Conservation (phyloP, 2,329 filamentous ascomycete species). For the Colletotrichum viniferum region DNA sequence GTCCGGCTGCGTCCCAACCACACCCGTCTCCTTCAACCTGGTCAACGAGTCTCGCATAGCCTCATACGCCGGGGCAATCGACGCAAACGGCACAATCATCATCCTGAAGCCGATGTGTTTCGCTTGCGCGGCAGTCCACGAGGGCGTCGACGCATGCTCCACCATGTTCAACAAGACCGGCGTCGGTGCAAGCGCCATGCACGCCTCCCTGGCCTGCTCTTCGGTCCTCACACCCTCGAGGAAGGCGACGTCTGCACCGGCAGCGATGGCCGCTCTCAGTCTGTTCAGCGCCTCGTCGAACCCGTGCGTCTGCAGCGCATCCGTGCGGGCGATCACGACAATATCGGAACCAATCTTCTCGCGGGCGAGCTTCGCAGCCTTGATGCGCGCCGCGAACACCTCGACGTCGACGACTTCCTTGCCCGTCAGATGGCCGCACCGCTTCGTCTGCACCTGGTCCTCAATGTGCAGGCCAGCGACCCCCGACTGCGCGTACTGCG, state of each 20-base stretch:
- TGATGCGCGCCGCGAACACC: conserved; percentile 59
- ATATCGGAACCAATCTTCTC: conserved; percentile 57
- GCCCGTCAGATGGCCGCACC: conserved; percentile 67
- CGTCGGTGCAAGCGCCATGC: conserved; percentile 51
- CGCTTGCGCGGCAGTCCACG: conserved; percentile 56
- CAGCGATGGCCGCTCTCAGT: conserved; percentile 52
- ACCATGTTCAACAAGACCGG: conserved; percentile 64
- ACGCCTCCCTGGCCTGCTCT: conserved; percentile 52
- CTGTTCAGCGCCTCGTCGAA: conserved; percentile 60
- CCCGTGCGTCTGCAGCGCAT: conserved; percentile 60
- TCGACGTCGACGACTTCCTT: conserved; percentile 62
- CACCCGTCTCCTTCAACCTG: conserved; percentile 40
- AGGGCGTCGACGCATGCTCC: conserved; percentile 58
- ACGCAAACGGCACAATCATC: conserved; percentile 60
- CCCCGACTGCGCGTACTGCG: conserved; percentile 56
- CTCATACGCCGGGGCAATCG: conserved; percentile 50
- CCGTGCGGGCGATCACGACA: conserved; percentile 68
- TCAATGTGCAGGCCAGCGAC: conserved; percentile 67
- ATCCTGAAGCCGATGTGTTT: conserved; percentile 61
- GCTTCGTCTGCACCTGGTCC: conserved; percentile 67
- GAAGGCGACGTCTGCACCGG: conserved; percentile 64
- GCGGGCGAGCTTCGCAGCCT: conserved; percentile 57
- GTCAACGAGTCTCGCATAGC: conserved; percentile 43
- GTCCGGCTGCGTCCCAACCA: conserved; percentile 42
- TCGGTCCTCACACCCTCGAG: conserved; percentile 60